A percentile compares a stretch with the other conserved stretches of the same genome.
Evolutionary conservation across 169 alveolate species (phyloP).

Genomic region (Plasmodium gonderi): DNA sequence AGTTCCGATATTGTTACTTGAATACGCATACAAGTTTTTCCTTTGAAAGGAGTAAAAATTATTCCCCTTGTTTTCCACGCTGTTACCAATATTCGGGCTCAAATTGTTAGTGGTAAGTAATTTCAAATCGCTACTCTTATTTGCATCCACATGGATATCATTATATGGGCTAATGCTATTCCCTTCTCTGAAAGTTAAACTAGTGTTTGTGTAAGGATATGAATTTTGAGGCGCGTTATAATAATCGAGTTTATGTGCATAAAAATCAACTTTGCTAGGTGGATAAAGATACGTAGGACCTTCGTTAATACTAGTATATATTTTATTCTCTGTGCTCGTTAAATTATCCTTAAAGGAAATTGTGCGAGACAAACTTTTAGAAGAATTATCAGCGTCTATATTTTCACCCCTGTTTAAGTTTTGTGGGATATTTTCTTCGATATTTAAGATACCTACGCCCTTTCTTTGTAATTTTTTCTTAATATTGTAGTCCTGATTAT

Average conservation of each 20-base stretch:
- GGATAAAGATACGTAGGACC: conserved; percentile 4
- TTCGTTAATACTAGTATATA: neutral
- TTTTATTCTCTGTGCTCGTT: conserved; percentile 8
- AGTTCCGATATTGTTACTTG: neutral
- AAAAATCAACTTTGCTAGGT: neutral
- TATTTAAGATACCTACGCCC: conserved; percentile 2
- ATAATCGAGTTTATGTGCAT: neutral
- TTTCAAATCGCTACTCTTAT: neutral
- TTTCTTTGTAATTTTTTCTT: neutral
- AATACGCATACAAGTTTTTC: neutral
- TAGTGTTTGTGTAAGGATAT: neutral
- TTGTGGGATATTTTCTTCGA: neutral
- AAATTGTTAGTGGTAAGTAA: neutral
- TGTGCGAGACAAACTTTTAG: neutral
- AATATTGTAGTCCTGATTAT: neutral
- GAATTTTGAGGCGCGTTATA: neutral
- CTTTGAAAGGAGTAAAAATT: neutral
- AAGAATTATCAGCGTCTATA: neutral
- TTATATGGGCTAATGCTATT: neutral
- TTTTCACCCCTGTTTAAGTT: neutral
- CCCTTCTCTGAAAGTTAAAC: neutral
- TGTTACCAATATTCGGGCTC: neutral
- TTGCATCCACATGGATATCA: neutral
- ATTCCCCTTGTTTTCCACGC: neutral
- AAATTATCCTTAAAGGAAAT: conserved; percentile 14